These are phyloP conservation scores for Dothideomycetes sp. DNA, from an alignment of 2,329 filamentous ascomycete genomes.

Conservation along the genomic window DNA sequence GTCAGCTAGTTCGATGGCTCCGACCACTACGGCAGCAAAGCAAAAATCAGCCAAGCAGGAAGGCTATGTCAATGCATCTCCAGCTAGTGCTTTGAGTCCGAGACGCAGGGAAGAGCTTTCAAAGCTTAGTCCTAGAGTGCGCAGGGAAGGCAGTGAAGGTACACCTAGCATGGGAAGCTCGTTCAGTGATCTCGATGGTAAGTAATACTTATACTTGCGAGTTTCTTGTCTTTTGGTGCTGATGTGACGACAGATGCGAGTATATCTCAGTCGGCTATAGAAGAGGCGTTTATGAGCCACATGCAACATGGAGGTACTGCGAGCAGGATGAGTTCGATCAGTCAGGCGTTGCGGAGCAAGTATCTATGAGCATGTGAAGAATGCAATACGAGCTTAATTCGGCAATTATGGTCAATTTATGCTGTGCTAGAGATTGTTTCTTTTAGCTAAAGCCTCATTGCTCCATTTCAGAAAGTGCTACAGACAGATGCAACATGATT, in stretches of 20 bases:
- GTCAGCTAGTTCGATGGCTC: constrained; percentile 23
- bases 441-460: too few relatives aligned
- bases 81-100: constrained; percentile 34
- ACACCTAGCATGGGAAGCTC: constrained; percentile 76
- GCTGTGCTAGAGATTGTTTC: too few relatives aligned
- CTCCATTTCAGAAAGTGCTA: too few relatives aligned
- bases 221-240: neutral
- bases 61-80: constrained; percentile 8
- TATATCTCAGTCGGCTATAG: constrained; percentile 69
- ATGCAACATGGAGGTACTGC: constrained; percentile 49
- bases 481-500: too few relatives aligned
- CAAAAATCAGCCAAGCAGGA: neutral
- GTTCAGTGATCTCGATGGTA: constrained; percentile 75
- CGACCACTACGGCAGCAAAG: neutral
- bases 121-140: constrained; percentile 44
- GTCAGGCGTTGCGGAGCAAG: constrained; percentile 48
- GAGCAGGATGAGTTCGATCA: constrained; percentile 56
- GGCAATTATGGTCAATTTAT: too few relatives aligned
- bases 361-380: constrained; percentile 14
- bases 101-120: constrained; percentile 51
- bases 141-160: constrained; percentile 59
- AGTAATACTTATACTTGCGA: constrained; percentile 12
- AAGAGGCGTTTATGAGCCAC: constrained; percentile 66
- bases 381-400: too few relatives aligned
- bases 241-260: constrained; percentile 54